A percentile compares a stretch with the other conserved stretches of the same genome.
These are phyloP conservation scores for Colletotrichum lupini DNA, from an alignment of 2,329 filamentous ascomycete species.

Conservation along the genomic window DNA sequence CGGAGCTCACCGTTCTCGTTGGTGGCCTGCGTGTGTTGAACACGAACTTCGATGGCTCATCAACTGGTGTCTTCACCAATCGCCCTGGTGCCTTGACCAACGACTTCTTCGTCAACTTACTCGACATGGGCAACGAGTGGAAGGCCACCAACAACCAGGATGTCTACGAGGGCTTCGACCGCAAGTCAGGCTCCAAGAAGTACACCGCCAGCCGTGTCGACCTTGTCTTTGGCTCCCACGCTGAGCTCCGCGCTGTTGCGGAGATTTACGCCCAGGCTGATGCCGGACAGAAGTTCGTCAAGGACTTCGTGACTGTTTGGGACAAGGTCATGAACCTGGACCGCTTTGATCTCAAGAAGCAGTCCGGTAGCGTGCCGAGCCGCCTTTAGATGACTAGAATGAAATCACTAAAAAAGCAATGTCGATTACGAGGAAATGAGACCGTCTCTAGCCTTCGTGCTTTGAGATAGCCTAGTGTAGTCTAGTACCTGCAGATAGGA, in stretches of 20 bases:
- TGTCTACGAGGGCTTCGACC: slow-evolving; percentile 71
- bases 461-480: slow-evolving; percentile 1
- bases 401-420: background rate
- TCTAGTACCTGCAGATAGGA: slow-evolving; percentile 1
- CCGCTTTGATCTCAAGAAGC: slow-evolving; percentile 68
- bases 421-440: background rate
- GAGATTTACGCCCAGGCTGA: slow-evolving; percentile 76
- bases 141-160: slow-evolving; percentile 64
- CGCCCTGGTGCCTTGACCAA: slow-evolving; percentile 77
- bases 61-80: slow-evolving; percentile 75
- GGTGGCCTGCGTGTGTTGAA: slow-evolving; percentile 78
- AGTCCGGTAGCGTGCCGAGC: slow-evolving; percentile 7
- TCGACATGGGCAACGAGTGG: slow-evolving; percentile 76
- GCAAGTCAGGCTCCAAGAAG: slow-evolving; percentile 72
- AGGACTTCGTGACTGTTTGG: slow-evolving; percentile 79
- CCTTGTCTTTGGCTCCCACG: slow-evolving; percentile 78
- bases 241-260: slow-evolving; percentile 76
- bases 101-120: slow-evolving; percentile 85
- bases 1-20: slow-evolving; percentile 77
- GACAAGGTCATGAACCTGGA: slow-evolving; percentile 81
- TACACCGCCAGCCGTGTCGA: slow-evolving; percentile 78
- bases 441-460: background rate
- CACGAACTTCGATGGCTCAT: slow-evolving; percentile 77
- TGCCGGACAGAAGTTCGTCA: slow-evolving; percentile 71
- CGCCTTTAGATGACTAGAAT: slow-evolving; percentile 6